phyloP scores from a whole-genome alignment of 495 filamentous ascomycete species.

The Pseudoneurospora amorphoporcata region DNA sequence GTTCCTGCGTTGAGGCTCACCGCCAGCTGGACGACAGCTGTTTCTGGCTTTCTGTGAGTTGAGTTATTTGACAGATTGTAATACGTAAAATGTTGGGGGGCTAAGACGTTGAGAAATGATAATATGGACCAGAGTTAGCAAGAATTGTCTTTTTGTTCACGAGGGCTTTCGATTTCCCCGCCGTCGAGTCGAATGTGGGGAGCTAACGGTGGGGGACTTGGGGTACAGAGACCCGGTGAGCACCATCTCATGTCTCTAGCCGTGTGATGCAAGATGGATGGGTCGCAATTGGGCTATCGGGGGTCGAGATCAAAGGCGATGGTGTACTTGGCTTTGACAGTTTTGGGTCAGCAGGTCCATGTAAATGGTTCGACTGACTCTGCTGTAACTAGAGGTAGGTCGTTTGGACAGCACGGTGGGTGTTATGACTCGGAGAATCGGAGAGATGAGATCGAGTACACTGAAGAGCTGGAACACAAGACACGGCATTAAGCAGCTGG shows the following conservation, averaged over 20 bases:
- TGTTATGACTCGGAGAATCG: background rate
- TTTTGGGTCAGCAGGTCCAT: background rate
- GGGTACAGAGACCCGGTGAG: background rate
- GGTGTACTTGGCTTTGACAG: background rate
- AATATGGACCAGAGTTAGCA: background rate
- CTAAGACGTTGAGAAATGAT: background rate
- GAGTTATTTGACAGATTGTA: background rate
- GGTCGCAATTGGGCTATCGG: background rate
- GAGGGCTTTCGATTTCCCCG: background rate
- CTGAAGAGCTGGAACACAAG: background rate
- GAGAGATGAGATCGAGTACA: background rate
- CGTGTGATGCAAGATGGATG: background rate
- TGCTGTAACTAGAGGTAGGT: background rate
- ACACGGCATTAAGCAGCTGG: background rate
- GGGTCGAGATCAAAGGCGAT: background rate
- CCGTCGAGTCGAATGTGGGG: background rate
- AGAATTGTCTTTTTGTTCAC: background rate
- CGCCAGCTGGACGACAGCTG: background rate
- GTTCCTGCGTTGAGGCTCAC: background rate
- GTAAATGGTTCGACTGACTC: background rate
- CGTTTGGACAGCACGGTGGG: background rate
- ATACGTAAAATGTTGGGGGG: background rate
- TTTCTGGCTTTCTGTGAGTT: background rate
- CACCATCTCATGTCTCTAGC: background rate
- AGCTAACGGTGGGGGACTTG: background rate